A percentile compares a stretch with the other conserved stretches of the same genome.
These are phyloP conservation scores for Debaryomycetaceae sp. DNA, from an alignment of 1,139 yeast genomes.

Conservation along the genomic window DNA sequence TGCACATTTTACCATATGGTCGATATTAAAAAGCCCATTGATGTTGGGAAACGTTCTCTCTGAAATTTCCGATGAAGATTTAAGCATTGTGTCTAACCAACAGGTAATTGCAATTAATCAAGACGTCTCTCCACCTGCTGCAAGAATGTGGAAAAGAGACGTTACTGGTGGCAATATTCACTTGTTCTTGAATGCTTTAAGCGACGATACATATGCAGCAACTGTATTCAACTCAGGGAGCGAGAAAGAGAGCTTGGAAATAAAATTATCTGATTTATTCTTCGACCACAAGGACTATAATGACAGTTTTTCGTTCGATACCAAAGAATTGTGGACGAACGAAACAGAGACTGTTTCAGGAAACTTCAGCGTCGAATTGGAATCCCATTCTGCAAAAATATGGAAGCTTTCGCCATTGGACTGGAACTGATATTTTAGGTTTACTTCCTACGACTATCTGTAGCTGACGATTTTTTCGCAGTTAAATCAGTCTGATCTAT, in stretches of 20 bases:
- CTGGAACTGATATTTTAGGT: too few relatives aligned
- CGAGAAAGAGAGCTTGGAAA: constrained; percentile 7
- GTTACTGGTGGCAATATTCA: constrained; percentile 14
- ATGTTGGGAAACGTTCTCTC: constrained; percentile 21
- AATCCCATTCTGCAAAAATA: too few relatives aligned
- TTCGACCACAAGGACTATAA: constrained; percentile 6
- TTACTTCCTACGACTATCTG: too few relatives aligned
- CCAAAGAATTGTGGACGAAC: constrained; percentile 8
- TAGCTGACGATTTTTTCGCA: too few relatives aligned
- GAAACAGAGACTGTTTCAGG: constrained; percentile 2
- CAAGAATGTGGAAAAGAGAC: constrained; percentile 13
- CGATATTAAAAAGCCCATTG: constrained; percentile 21
- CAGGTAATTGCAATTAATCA: constrained; percentile 20
- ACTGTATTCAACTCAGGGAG: constrained; percentile 18
- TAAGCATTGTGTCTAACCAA: constrained; percentile 14
- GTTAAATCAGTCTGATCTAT: too few relatives aligned
- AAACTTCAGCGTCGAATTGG: too few relatives aligned
- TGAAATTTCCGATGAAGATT: constrained; percentile 13
- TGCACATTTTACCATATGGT: constrained; percentile 24
- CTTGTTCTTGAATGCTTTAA: constrained; percentile 13
- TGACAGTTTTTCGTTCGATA: background rate
- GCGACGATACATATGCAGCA: constrained; percentile 15
- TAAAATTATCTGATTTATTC: constrained; percentile 16
- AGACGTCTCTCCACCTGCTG: constrained; percentile 15
- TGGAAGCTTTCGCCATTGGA: too few relatives aligned